Base-by-base conservation (phyloP, 495 filamentous ascomycete genomes). In the Penicillium canescens region DNA sequence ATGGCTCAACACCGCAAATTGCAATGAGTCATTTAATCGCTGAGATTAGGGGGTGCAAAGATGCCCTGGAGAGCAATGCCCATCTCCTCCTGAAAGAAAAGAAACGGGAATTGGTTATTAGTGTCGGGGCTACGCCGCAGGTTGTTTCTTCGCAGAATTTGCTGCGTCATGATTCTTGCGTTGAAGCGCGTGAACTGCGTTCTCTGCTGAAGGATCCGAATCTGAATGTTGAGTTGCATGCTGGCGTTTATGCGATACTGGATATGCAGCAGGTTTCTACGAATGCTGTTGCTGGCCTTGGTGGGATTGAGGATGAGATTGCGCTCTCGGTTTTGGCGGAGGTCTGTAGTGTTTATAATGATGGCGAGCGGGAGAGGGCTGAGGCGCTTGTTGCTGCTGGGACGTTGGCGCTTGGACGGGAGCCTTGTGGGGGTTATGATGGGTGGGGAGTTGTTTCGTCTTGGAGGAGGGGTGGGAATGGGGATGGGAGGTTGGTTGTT, bases 201-300 rank as follows among this genome's bases (percentile, higher is more conserved):
- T 34, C 46, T 1, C n/a, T 71, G 42, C 47, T 65, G 36, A 52
- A 41, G 16, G 41, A 71, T 3, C 50, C 71, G 5, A 50, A 66
- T 4, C 75, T 78, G 38, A 65, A 62, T 4, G 63, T 90, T 34
- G 89, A 91, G 57, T 55, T 91, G 0, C 87, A 92, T 73, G 88
- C 88, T 0, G 85, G 87, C 12, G 84, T 86, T 2, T 89, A 89
- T 66, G 82, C 89, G 1, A 74, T 88, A 7, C 78, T 94, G 2
- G 91, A 95, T 65, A 71, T 94, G 59, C 91, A 96, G 66, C 91
- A 95, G 54, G 68, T 94, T 1, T 85, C 89, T 1, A 91, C 90
- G 4, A 83, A 86, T 62, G 84, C 86, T 3, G 59, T 75, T 9
- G 61, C 71, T 48, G 34, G 59, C 10, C 47, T 65, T 0, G 58